Percentiles rank a stretch among this genome's conserved stretches.
Evolutionary conservation across 192 early-diverging fungal species (phyloP).

Genomic region (Coemansia sp.): DNA sequence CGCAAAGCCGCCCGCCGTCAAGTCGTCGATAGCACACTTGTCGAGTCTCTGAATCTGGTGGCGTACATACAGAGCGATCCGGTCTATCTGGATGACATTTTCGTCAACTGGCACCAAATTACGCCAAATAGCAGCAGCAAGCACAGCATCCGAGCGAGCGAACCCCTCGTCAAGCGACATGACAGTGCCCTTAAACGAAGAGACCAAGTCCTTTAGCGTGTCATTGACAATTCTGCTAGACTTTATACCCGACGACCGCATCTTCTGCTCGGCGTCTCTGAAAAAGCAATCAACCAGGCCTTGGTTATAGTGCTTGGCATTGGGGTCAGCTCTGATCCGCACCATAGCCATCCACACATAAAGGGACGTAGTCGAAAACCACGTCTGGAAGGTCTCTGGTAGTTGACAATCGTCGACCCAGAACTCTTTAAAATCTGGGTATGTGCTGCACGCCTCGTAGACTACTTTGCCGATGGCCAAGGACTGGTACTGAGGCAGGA

Average conservation of each 20-base stretch:
- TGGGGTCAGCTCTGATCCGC: slow-evolving; percentile 67
- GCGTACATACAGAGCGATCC: slow-evolving; percentile 26
- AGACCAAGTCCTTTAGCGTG: slow-evolving; percentile 78
- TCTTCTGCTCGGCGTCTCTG: slow-evolving; percentile 81
- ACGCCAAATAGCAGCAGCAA: slow-evolving; percentile 89
- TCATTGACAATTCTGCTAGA: slow-evolving; percentile 71
- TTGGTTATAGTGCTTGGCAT: slow-evolving; percentile 81
- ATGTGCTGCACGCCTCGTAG: slow-evolving; percentile 34
- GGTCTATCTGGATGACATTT: slow-evolving; percentile 28
- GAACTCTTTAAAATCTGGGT: slow-evolving; percentile 42
- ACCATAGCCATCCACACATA: slow-evolving; percentile 95
- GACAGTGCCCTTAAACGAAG: slow-evolving; percentile 83
- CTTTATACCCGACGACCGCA: slow-evolving; percentile 76
- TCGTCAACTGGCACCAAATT: slow-evolving; percentile 45
- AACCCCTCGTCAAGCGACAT: slow-evolving; percentile 93
- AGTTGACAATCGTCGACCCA: slow-evolving; percentile 57
- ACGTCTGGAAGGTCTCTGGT: slow-evolving; percentile 90
- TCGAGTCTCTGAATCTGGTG: slow-evolving; percentile 32
- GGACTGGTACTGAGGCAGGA: slow-evolving; percentile 46
- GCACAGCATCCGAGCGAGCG: slow-evolving; percentile 77
- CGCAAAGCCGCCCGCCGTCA: slow-evolving; percentile 28
- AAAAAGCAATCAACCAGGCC: slow-evolving; percentile 87
- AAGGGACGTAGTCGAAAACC: slow-evolving; percentile 88
- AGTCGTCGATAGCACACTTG: slow-evolving; percentile 10
- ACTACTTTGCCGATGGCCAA: slow-evolving; percentile 33